Evolutionary conservation across 1,284 basidiomycete species (phyloP).

Genomic region (Entoloma clypeatum): DNA sequence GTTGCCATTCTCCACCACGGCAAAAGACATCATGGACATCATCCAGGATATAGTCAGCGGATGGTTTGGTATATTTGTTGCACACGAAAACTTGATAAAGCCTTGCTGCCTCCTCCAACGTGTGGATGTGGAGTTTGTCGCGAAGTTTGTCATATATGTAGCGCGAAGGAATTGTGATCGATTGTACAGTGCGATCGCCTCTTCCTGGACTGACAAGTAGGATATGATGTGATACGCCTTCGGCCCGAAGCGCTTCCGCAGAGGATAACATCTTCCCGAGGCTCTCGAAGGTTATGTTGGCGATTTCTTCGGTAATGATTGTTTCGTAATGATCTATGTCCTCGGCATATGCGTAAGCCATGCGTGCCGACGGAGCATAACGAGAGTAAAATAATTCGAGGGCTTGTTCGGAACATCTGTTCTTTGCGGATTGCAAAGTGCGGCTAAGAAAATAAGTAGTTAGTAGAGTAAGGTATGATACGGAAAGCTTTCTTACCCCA

Average conservation of each 20-base stretch:
- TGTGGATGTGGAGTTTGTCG: slow-evolving; percentile 1
- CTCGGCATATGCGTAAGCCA: slow-evolving; percentile 2
- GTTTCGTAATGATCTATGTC: not conserved
- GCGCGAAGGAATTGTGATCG: slow-evolving; percentile 4
- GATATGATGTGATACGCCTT: slow-evolving; percentile 1
- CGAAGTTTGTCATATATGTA: not conserved
- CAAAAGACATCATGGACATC: slow-evolving; percentile 2
- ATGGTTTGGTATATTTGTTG: slow-evolving; percentile 3
- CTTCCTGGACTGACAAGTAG: not conserved
- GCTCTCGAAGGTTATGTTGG: not conserved
- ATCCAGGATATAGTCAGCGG: slow-evolving; percentile 1
- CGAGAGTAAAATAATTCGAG: slow-evolving; percentile 2
- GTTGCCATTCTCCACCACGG: slow-evolving; percentile 2
- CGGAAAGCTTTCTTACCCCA: slow-evolving; percentile 1
- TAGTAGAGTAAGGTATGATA: not conserved
- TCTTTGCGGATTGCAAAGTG: not conserved
- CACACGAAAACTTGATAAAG: slow-evolving; percentile 3
- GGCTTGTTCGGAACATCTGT: not conserved
- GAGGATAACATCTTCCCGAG: slow-evolving; percentile 1
- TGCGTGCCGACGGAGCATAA: slow-evolving; percentile 3
- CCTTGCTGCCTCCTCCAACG: not conserved
- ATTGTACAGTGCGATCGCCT: not conserved
- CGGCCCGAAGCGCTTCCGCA: not conserved
- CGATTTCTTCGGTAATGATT: not conserved
- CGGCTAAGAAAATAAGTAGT: slow-evolving; percentile 1